A percentile compares a stretch with the other conserved stretches of the same genome.
Evolutionary conservation across 805 yeast genomes (phyloP).

Genomic region (Yarrowia hollandica): DNA sequence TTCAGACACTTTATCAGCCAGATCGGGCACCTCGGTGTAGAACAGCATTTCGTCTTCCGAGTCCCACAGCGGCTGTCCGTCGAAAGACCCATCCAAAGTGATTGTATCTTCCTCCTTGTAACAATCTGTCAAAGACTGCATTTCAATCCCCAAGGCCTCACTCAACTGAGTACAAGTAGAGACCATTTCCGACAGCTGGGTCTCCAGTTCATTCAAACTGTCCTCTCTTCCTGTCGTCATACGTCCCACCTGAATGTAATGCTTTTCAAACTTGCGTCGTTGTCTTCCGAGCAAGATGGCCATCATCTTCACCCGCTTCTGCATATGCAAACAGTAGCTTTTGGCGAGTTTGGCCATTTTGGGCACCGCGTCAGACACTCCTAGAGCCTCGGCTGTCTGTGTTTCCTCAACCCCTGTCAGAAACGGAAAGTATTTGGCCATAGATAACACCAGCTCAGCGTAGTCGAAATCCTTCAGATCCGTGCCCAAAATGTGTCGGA

Average conservation of each 20-base stretch:
- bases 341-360: conserved; percentile 21
- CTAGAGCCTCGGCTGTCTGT: neutral
- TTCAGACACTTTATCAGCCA: conserved; percentile 44
- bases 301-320: conserved; percentile 25
- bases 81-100: conserved; percentile 31
- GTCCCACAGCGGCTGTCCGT: conserved; percentile 53
- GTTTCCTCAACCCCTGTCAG: neutral
- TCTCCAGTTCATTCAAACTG: conserved; percentile 33
- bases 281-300: conserved; percentile 15
- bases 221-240: conserved; percentile 46
- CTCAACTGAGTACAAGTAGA: conserved; percentile 48
- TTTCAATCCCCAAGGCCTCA: conserved; percentile 44
- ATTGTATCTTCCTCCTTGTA: conserved; percentile 37
- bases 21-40: conserved; percentile 65
- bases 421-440: conserved; percentile 25
- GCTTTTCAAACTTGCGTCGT: conserved; percentile 42
- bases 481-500: conserved; percentile 6
- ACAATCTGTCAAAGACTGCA: conserved; percentile 42
- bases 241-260: conserved; percentile 68
- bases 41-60: conserved; percentile 64
- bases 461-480: conserved; percentile 22
- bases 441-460: neutral
- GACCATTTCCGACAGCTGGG: conserved; percentile 46
- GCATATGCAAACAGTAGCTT: conserved; percentile 25
- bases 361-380: conserved; percentile 9